phyloP scores from a whole-genome alignment of 1,139 yeast genomes.

The Yamadazyma epiphylla region DNA sequence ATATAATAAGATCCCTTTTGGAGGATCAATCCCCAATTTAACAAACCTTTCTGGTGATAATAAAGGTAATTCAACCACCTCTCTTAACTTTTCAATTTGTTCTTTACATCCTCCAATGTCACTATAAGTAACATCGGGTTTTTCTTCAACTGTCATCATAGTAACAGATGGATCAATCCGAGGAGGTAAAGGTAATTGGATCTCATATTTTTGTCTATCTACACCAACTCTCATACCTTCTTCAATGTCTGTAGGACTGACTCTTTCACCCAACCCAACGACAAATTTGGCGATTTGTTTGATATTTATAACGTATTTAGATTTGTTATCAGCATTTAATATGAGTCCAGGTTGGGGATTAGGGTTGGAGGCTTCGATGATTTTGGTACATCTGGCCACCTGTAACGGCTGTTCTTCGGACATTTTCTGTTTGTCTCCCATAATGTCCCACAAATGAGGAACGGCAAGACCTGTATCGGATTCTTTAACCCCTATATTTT shows the following conservation, averaged over 20 bases:
- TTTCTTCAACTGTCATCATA: conserved; percentile 99
- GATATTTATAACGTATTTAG: conserved; percentile 91
- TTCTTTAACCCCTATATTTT: conserved; percentile 89
- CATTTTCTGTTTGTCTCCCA: conserved; percentile 93
- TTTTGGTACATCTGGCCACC: conserved; percentile 97
- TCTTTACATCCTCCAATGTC: conserved; percentile 99
- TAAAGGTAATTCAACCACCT: conserved; percentile 93
- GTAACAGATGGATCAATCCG: conserved; percentile 96
- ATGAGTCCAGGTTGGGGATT: conserved; percentile 30
- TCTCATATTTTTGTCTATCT: conserved; percentile 93
- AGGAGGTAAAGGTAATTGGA: conserved; percentile 95
- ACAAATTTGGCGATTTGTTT: conserved; percentile 98
- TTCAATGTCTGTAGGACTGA: conserved; percentile 96
- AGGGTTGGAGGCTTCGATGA: conserved; percentile 62
- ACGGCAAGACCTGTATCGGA: conserved; percentile 95
- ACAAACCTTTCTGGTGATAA: conserved; percentile 95
- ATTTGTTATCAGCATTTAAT: conserved; percentile 72
- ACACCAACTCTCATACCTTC: conserved; percentile 99
- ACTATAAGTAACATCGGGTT: conserved; percentile 86
- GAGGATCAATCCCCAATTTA: conserved; percentile 95
- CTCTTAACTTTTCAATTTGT: conserved; percentile 93
- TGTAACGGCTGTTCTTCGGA: conserved; percentile 93
- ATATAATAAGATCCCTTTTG: conserved; percentile 90
- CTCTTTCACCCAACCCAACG: conserved; percentile 93
- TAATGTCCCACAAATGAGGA: conserved; percentile 95